These are phyloP conservation scores for Phaeosphaeria sp. DNA, from an alignment of 2,329 filamentous ascomycete genomes.

Conservation along the genomic window DNA sequence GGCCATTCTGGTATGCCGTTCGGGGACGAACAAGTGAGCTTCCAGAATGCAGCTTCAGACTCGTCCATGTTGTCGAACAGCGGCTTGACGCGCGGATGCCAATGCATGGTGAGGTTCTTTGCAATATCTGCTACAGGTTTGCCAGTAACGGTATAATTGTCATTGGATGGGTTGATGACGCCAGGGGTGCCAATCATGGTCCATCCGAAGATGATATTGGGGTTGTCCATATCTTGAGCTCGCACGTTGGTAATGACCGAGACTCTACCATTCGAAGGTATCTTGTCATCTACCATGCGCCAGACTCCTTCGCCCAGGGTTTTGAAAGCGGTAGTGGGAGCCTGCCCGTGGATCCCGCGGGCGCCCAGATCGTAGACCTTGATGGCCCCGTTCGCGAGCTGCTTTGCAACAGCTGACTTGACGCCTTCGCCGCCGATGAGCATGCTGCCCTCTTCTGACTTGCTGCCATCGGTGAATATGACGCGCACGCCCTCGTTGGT, in stretches of 20 bases:
- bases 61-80: conserved; percentile 66
- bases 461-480: conserved; percentile 66
- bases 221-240: conserved; percentile 65
- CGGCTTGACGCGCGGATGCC: conserved; percentile 63
- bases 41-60: conserved; percentile 68
- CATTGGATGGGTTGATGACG: conserved; percentile 64
- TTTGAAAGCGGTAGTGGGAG: conserved; percentile 67
- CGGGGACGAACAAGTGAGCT: conserved; percentile 69
- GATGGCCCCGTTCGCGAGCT: conserved; percentile 64
- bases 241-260: conserved; percentile 71
- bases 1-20: conserved; percentile 66
- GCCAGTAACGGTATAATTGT: conserved; percentile 66
- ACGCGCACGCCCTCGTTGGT: conserved; percentile 62
- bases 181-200: conserved; percentile 67
- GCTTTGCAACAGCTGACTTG: conserved; percentile 65
- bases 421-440: conserved; percentile 69
- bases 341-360: conserved; percentile 70
- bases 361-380: conserved; percentile 71
- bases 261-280: conserved; percentile 52
- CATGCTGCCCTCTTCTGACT: conserved; percentile 65
- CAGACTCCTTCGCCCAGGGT: conserved; percentile 70
- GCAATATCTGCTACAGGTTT: conserved; percentile 64
- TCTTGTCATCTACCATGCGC: conserved; percentile 57
- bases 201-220: conserved; percentile 66
- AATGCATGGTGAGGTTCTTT: conserved; percentile 60